phyloP scores from a whole-genome alignment of 1,284 basidiomycete species.

The Naganishia sp. region DNA sequence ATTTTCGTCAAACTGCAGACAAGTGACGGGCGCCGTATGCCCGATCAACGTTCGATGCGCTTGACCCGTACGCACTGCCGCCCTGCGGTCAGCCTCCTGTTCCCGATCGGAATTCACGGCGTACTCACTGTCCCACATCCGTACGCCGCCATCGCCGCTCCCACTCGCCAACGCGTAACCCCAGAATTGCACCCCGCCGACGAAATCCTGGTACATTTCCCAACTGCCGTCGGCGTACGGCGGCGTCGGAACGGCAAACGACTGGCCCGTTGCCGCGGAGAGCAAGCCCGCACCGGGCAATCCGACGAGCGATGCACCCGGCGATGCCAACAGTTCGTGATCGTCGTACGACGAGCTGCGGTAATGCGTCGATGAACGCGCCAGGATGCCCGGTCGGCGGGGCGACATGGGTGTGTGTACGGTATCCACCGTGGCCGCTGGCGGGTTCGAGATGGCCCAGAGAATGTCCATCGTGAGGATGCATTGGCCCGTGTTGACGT shows the following conservation, averaged over 20 bases:
- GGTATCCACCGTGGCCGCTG: conserved; percentile 53
- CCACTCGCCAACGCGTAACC: conserved; percentile 96
- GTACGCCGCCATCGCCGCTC: conserved; percentile 91
- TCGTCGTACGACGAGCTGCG: conserved; percentile 44
- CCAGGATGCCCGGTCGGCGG: conserved; percentile 34
- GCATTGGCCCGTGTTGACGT: conserved; percentile 93
- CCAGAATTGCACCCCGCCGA: conserved; percentile 98
- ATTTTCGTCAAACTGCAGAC: conserved; percentile 94
- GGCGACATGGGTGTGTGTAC: conserved; percentile 40
- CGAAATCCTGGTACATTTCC: conserved; percentile 97
- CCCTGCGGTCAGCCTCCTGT: conserved; percentile 6
- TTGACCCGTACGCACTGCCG: conserved; percentile 92
- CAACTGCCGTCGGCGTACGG: conserved; percentile 82
- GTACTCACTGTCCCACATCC: conserved; percentile 97
- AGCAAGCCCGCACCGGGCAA: conserved; percentile 46
- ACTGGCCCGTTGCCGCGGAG: conserved; percentile 61
- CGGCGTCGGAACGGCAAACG: conserved; percentile 79
- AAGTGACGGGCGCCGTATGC: conserved; percentile 91
- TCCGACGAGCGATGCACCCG: conserved; percentile 41
- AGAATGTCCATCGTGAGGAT: conserved; percentile 99
- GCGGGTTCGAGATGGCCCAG: conserved; percentile 95
- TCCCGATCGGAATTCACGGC: conserved; percentile 17
- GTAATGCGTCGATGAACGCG: conserved; percentile 29
- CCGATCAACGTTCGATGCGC: conserved; percentile 90
- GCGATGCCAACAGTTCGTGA: conserved; percentile 52